Evolutionary conservation across 164 flowering plant genomes (phyloP), one percentile per base, ranked within the genome.

Genomic region (Annona cherimola): DNA sequence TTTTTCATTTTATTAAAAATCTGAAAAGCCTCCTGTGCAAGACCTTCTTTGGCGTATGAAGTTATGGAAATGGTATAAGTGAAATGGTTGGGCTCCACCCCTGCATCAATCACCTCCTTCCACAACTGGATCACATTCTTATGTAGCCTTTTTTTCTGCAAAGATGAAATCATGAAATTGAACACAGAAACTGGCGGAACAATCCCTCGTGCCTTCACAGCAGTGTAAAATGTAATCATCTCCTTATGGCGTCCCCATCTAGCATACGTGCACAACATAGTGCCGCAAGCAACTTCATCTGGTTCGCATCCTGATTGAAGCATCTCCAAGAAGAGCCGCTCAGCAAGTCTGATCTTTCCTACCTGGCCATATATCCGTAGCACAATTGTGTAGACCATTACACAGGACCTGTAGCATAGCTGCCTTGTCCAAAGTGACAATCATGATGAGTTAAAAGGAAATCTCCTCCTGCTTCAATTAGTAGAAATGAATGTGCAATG

Each of bases 271-370:
- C 98, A 95, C 61, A 95, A 74, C 97, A 92, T 88, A 67, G 99
- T 95, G 46, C 99, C 99, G 80, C 97, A 92, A 73, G 98, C 98
- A 83, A 95, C 88, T 80, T 88, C 96, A 81, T 95, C 99, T 9
- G 99, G 94, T 76, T 95, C 99, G 78, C 93, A 90, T 70, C 97
- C 96, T 46, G 86, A 89, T 78, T 95, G 98, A 78, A 95, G 94
- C 98, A 95, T 93, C 87, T 93, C 98, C 87, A 95, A 76, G 84
- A 95, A 95, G 60, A 83, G 81, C 78, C 88, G 79, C 73, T 95
- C 99, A 65, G 99, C 99, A 71, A 93, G 86, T 77, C 83, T 86
- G 71, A 95, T 86, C 84, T 90, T 91, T 67, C 99, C 99, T 75
- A 81, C 87, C 89, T 90, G 94, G 74, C 99, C 99, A 82, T 95